phyloP scores from a whole-genome alignment of 208 protist genomes.

The Leishmania turanica region DNA sequence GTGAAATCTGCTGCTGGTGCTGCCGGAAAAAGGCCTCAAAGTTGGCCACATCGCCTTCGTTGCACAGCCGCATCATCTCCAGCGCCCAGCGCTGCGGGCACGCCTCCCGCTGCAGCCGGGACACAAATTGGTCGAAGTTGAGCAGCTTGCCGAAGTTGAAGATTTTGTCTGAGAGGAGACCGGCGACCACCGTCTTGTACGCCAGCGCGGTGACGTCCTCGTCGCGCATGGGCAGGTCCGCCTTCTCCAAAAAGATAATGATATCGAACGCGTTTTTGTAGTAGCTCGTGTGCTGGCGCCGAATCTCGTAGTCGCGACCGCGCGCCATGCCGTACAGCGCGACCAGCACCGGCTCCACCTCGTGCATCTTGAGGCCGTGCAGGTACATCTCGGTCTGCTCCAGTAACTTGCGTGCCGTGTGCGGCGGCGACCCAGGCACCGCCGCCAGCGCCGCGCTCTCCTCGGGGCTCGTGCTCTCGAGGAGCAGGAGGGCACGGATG shows the following conservation, averaged over 20 bases:
- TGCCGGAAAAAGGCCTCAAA: conserved; percentile 67
- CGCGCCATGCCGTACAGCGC: conserved; percentile 72
- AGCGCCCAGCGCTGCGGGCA: conserved; percentile 64
- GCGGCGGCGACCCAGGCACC: conserved; percentile 47
- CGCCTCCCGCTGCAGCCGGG: conserved; percentile 32
- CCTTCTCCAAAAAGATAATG: conserved; percentile 72
- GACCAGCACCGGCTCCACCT: conserved; percentile 83
- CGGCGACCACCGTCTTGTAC: conserved; percentile 75
- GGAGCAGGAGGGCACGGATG: conserved; percentile 83
- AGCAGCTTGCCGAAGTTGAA: conserved; percentile 91
- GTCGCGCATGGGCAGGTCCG: conserved; percentile 70
- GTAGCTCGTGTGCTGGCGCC: conserved; percentile 75
- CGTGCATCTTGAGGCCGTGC: conserved; percentile 77
- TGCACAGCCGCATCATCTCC: conserved; percentile 75
- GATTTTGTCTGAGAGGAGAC: conserved; percentile 80
- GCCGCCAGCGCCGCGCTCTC: conserved; percentile 32
- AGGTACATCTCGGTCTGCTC: conserved; percentile 73
- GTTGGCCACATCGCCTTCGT: conserved; percentile 75
- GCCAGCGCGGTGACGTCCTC: conserved; percentile 65
- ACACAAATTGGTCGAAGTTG: conserved; percentile 61
- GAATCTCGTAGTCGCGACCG: conserved; percentile 88
- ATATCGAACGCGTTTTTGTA: conserved; percentile 89
- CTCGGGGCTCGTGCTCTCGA: conserved; percentile 48
- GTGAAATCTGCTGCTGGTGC: conserved; percentile 44
- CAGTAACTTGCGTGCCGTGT: conserved; percentile 76